Evolutionary conservation across 2,329 filamentous ascomycete species (phyloP).

Genomic region (Fusarium sacchari): DNA sequence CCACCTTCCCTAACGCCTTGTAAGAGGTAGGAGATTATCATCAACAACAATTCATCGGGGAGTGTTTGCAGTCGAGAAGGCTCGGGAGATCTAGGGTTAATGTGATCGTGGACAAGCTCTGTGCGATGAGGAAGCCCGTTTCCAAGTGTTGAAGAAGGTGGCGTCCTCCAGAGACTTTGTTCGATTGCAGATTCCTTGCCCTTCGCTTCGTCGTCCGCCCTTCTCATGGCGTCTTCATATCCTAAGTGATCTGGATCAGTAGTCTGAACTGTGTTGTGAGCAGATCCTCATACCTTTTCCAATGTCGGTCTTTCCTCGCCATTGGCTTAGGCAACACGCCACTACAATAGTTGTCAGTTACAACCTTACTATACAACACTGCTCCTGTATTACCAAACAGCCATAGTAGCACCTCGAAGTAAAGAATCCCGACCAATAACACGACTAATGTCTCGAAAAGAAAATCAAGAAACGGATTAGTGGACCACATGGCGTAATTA

Average conservation of each 20-base stretch:
- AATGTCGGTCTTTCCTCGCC: too few relatives aligned
- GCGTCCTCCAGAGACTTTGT: neutral
- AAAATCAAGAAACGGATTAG: too few relatives aligned
- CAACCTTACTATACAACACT: too few relatives aligned
- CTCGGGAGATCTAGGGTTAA: neutral
- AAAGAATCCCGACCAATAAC: too few relatives aligned
- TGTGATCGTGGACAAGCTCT: neutral
- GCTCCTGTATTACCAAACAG: too few relatives aligned
- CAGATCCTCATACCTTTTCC: neutral
- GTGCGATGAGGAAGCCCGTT: neutral
- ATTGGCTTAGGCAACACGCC: too few relatives aligned
- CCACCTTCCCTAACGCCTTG: too few relatives aligned
- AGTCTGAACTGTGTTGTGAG: neutral
- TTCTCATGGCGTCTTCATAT: neutral
- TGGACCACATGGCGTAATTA: too few relatives aligned
- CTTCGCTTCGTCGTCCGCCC: neutral
- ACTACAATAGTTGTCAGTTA: neutral
- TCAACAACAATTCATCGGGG: neutral
- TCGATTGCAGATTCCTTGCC: neutral
- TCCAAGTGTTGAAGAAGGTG: neutral
- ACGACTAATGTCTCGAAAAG: too few relatives aligned
- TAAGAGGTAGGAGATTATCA: neutral
- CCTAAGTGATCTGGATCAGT: neutral
- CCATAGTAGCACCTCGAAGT: too few relatives aligned
- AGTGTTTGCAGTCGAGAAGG: neutral